Base-by-base conservation (phyloP, 306 rosid species). In the Rosa persica region DNA sequence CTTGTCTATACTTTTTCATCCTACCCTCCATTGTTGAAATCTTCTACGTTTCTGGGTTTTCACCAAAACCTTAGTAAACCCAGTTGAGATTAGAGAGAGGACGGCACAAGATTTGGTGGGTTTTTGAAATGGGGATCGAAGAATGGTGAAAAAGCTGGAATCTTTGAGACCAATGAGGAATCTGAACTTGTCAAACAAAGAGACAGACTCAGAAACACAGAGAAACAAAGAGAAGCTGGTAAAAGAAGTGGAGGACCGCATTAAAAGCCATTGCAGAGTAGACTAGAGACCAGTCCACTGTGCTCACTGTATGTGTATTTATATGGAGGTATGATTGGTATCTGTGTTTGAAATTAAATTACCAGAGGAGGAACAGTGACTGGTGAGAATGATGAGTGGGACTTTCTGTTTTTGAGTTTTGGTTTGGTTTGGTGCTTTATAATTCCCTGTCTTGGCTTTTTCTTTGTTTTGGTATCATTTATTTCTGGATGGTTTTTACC, bases 1-100 rank as follows among this genome's bases (percentile, higher is more conserved):
- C 85, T 79, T 90, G 90, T 76, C 89, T 72, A 80, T 84, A 86
- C 83, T 92, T 92, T 75, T 86, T 94, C 90, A 90, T 82, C 82
- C 94, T 75, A 17, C 83, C 79, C 81, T 89, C 98, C 97, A 94
- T 94, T 49, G 20, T 75, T 36, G n/a, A 61, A 36, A 64, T 46
- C 22, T 61, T 46, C 3, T 9, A 4, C 22, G 19, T 8, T 49
- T 74, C 69, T 13, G 51, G 77, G 67, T 38, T 8, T 17, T 73
- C 38, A 13, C 51, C 11, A 44, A 54, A 73, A 12, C 46, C 43
- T 44, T 23, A 20, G 12, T 5, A 64, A 72, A 57, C 62, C 23
- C 25, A 72, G 46, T 11, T 57, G 46, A 25, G 58, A 60, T 74
- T 49, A 61, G 46, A 6, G 69, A 6, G 69, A 57, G 62, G 58